Evolutionary conservation across 306 rosid species (phyloP).

Genomic region (Betula pendula): DNA sequence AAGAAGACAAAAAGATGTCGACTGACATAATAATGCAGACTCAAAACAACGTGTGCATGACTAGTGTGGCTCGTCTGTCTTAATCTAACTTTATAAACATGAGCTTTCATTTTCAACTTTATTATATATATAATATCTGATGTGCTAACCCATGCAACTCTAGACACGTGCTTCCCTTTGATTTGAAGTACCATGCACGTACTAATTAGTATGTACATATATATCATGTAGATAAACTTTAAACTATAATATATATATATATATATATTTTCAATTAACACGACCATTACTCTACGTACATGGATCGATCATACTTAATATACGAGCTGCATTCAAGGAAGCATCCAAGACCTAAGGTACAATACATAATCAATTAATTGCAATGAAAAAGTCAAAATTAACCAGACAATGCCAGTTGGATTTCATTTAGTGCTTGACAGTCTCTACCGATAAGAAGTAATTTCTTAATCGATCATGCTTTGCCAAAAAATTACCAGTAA

Average conservation of each 20-base stretch:
- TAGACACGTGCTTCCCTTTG: slow-evolving; percentile 31
- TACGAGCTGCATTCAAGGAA: too few relatives aligned
- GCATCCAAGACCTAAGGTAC: too few relatives aligned
- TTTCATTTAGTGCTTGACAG: slow-evolving; percentile 33
- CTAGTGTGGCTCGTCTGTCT: not conserved
- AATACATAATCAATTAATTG: too few relatives aligned
- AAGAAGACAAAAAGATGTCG: not conserved
- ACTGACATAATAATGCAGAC: not conserved
- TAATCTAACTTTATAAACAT: not conserved
- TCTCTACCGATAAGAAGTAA: not conserved
- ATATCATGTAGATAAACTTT: slow-evolving; percentile 27
- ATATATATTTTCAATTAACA: not conserved
- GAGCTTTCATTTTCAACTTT: slow-evolving; percentile 1
- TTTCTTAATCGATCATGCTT: not conserved
- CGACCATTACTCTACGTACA: too few relatives aligned
- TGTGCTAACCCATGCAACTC: slow-evolving; percentile 21
- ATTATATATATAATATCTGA: not conserved
- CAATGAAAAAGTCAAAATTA: slow-evolving; percentile 5
- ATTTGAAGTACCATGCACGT: slow-evolving; percentile 44
- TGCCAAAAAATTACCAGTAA: not conserved
- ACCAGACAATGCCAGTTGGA: slow-evolving; percentile 30
- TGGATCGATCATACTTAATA: too few relatives aligned
- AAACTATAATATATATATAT: too few relatives aligned
- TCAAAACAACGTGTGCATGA: not conserved
- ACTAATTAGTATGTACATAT: slow-evolving; percentile 15